phyloP scores from a whole-genome alignment of 345 rosid species.

The Limnanthes douglasii region DNA sequence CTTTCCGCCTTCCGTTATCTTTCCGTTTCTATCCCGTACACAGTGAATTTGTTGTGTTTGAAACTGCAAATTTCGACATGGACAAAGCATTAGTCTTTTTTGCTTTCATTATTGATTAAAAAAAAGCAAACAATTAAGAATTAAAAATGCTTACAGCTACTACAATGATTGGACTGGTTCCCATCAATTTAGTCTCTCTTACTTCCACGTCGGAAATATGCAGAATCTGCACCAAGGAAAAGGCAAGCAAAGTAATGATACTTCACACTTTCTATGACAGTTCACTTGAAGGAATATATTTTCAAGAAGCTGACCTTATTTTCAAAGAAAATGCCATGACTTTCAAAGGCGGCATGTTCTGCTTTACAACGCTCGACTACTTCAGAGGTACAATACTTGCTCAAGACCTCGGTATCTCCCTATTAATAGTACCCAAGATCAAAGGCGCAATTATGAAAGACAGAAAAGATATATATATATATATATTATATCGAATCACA shows the following conservation, averaged over 20 bases:
- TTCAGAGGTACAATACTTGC: conserved; percentile 76
- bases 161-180: conserved; percentile 57
- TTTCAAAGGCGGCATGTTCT: conserved; percentile 48
- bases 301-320: conserved; percentile 46
- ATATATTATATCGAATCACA: too few relatives aligned
- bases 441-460: too few relatives aligned
- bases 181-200: conserved; percentile 89
- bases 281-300: not conserved
- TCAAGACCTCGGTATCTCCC: conserved; percentile 63
- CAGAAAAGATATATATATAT: too few relatives aligned
- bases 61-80: conserved; percentile 30
- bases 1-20: conserved; percentile 78
- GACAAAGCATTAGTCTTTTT: not conserved
- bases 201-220: conserved; percentile 85
- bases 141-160: conserved; percentile 35
- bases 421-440: too few relatives aligned
- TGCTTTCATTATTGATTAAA: not conserved
- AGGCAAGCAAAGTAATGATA: not conserved
- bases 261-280: not conserved
- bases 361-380: conserved; percentile 62
- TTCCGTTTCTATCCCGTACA: conserved; percentile 55
- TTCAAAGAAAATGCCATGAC: conserved; percentile 65
- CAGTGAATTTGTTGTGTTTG: conserved; percentile 82
- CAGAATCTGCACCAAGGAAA: conserved; percentile 40
- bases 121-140: not conserved